A percentile compares a stretch with the other conserved stretches of the same genome.
These are phyloP conservation scores for Liquidambar formosana DNA, from an alignment of 164 flowering plant genomes.

Conservation along the genomic window DNA sequence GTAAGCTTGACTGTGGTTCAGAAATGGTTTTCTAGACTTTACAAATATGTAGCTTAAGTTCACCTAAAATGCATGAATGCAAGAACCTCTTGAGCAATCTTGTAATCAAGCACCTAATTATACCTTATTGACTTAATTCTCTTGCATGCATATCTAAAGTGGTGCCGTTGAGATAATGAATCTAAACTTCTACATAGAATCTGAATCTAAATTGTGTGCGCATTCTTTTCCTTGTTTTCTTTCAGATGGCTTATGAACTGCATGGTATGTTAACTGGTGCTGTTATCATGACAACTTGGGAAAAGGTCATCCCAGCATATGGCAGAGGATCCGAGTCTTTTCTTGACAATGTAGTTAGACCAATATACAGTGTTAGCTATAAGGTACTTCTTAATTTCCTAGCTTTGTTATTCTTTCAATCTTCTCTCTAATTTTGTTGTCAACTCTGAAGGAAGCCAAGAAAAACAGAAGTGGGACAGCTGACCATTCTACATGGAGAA, in stretches of 20 bases:
- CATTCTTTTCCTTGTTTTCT: constrained; percentile 1
- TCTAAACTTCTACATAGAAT: neutral
- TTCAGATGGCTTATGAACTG: constrained; percentile 93
- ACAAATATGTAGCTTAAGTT: neutral
- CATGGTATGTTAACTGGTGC: constrained; percentile 66
- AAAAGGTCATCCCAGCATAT: constrained; percentile 61
- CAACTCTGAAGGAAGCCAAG: constrained; percentile 69
- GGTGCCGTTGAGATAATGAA: neutral
- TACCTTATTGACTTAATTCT: neutral
- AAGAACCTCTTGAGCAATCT: neutral
- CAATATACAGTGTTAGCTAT: constrained; percentile 71
- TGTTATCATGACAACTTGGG: constrained; percentile 53
- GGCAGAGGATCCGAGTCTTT: constrained; percentile 75
- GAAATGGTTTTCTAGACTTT: neutral
- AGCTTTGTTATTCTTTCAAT: constrained; percentile 3
- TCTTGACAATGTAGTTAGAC: constrained; percentile 72
- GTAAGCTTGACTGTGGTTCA: no score
- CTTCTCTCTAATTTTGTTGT: constrained; percentile 22
- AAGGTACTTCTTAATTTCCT: constrained; percentile 45
- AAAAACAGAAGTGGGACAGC: constrained; percentile 73
- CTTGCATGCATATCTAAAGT: no score
- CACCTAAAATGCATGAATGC: neutral
- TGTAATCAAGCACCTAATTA: neutral
- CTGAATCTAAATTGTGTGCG: neutral
- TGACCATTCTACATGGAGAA: constrained; percentile 93